Evolutionary conservation across 441 rosid genomes (phyloP).

Genomic region (Aleurites moluccanus): DNA sequence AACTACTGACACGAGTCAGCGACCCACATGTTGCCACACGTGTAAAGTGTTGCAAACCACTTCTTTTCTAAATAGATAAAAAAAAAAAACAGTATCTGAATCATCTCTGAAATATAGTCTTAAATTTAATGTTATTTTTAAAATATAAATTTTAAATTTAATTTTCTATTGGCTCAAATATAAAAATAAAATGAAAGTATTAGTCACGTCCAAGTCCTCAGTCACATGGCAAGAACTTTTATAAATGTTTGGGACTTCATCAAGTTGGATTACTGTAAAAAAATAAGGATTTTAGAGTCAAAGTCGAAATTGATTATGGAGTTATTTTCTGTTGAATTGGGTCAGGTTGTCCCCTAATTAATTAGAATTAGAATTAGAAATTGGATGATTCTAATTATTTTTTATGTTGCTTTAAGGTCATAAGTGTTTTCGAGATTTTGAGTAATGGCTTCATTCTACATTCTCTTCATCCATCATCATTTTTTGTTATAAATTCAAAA

Average conservation of each 20-base stretch:
- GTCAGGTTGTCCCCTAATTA: slow-evolving; percentile 11
- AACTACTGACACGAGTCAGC: slow-evolving; percentile 9
- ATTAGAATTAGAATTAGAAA: neutral
- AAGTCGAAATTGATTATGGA: neutral
- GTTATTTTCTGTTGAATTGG: slow-evolving; percentile 7
- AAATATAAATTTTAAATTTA: no score
- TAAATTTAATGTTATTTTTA: no score
- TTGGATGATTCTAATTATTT: neutral
- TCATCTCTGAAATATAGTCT: no score
- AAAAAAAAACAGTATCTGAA: no score
- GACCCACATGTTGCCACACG: slow-evolving; percentile 20
- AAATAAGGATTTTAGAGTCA: neutral
- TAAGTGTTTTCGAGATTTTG: neutral
- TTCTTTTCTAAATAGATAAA: no score
- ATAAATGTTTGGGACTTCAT: neutral
- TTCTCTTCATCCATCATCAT: neutral
- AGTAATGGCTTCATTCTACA: neutral
- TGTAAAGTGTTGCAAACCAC: neutral
- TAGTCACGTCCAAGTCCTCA: slow-evolving; percentile 4
- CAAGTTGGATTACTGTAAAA: neutral
- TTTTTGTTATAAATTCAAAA: neutral
- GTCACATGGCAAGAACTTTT: slow-evolving; percentile 16
- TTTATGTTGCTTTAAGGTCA: neutral
- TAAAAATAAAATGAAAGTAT: no score
- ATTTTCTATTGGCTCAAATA: no score